Evolutionary conservation across 169 alveolate genomes (phyloP).

Genomic region (Plasmodium falciparum): DNA sequence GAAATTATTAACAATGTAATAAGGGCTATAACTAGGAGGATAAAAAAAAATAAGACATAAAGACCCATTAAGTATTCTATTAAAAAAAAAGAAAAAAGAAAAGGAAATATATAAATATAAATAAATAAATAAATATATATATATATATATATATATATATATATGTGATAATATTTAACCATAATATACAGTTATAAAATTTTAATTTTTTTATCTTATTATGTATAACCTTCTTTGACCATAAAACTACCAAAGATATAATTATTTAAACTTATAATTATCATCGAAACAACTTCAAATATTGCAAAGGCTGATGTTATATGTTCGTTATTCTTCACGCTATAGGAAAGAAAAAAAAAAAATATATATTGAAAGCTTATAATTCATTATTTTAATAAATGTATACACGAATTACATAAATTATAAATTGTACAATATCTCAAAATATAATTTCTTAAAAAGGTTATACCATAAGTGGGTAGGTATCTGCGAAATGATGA

Average conservation of each 20-base stretch:
- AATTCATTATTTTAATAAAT: neutral
- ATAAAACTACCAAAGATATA: slow-evolving; percentile 68
- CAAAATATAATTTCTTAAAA: too few species aligned
- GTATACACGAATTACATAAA: neutral
- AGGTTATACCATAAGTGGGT: slow-evolving; percentile 54
- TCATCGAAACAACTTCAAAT: slow-evolving; percentile 68
- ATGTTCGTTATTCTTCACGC: slow-evolving; percentile 64
- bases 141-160: neutral
- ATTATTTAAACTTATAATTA: slow-evolving; percentile 59
- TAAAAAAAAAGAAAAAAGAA: neutral
- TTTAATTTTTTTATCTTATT: neutral
- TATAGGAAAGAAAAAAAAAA: neutral
- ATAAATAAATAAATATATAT: neutral
- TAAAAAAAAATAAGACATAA: slow-evolving; percentile 46
- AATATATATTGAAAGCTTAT: neutral
- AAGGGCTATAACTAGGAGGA: slow-evolving; percentile 42
- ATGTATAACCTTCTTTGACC: slow-evolving; percentile 31
- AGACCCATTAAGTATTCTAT: slow-evolving; percentile 67
- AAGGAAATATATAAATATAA: neutral
- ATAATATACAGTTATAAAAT: neutral
- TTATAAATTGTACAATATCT: neutral
- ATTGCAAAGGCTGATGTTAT: slow-evolving; percentile 75
- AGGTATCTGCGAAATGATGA: slow-evolving; percentile 73
- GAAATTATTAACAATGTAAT: slow-evolving; percentile 35
- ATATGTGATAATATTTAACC: neutral